Conservation (phyloP, 768 basidiomycete genomes). For the Auricularia sp. region DNA sequence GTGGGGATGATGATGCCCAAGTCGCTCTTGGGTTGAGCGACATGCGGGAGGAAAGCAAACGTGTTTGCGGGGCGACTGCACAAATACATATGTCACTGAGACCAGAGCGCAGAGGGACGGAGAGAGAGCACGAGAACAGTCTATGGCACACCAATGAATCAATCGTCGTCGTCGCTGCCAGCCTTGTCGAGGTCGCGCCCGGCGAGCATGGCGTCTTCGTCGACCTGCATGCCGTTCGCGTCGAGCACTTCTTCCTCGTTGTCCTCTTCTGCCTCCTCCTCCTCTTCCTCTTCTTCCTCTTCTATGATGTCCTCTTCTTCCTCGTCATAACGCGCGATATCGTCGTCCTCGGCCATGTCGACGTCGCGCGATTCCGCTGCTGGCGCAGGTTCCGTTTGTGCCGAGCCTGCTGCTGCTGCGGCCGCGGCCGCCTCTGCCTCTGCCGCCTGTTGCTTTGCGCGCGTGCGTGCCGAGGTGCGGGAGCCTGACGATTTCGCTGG, state of each 20-base stretch:
- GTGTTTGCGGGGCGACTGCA: too few relatives aligned
- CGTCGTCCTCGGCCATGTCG: background rate
- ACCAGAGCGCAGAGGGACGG: background rate
- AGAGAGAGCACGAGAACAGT: background rate
- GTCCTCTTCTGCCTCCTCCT: background rate
- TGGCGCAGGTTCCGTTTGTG: background rate
- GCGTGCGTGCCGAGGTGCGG: background rate
- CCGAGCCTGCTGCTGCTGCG: background rate
- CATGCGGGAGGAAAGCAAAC: too few relatives aligned
- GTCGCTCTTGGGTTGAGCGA: constrained; percentile 24
- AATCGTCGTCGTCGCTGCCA: background rate
- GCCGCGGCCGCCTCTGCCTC: background rate
- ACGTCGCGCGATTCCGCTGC: background rate
- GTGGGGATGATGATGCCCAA: constrained; percentile 50
- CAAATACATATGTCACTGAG: background rate
- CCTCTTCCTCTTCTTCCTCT: constrained; percentile 1
- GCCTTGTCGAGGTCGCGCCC: background rate
- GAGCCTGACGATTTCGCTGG: background rate
- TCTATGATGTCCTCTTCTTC: constrained; percentile 1
- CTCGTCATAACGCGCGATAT: background rate
- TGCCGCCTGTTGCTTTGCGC: background rate
- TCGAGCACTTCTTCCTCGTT: background rate
- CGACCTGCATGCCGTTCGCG: background rate
- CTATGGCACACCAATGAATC: background rate
- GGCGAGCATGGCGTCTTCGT: background rate